These are phyloP conservation scores for Penicillium turbatum DNA, from an alignment of 495 filamentous ascomycete genomes.

Conservation along the genomic window DNA sequence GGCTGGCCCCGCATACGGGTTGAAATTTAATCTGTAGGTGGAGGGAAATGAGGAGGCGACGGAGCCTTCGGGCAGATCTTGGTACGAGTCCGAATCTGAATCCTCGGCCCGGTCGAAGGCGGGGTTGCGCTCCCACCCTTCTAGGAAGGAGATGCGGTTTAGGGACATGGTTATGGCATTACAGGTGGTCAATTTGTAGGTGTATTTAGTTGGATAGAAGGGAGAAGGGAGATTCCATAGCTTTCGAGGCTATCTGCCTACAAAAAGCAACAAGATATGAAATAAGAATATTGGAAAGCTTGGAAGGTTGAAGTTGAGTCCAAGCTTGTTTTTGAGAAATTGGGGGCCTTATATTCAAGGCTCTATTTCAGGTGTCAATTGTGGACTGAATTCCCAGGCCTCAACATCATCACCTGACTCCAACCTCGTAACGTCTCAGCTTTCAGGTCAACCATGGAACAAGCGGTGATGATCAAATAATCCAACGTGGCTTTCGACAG, in stretches of 20 bases:
- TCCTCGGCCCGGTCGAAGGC: slow-evolving; percentile 25
- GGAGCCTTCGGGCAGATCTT: slow-evolving; percentile 35
- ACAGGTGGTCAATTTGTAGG: too few species aligned
- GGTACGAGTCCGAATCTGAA: slow-evolving; percentile 14
- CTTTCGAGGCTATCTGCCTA: too few species aligned
- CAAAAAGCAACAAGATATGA: background rate
- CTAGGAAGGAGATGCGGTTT: slow-evolving; percentile 35
- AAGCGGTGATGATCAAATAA: background rate
- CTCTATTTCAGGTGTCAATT: background rate
- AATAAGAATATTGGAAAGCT: too few species aligned
- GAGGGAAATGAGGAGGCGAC: slow-evolving; percentile 44
- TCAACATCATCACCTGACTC: background rate
- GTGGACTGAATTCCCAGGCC: background rate
- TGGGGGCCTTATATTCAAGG: background rate
- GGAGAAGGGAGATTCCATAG: too few species aligned
- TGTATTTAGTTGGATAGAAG: background rate
- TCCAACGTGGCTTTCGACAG: background rate
- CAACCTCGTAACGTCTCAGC: background rate
- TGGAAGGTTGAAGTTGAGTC: background rate
- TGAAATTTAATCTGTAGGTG: slow-evolving; percentile 42
- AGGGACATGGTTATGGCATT: slow-evolving; percentile 26
- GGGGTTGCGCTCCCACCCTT: slow-evolving; percentile 44
- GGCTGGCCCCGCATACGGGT: slow-evolving; percentile 41
- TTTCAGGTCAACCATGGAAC: background rate
- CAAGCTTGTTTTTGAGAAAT: background rate